Evolutionary conservation across 805 yeast genomes (phyloP), one percentile per base, ranked within the genome.

Genomic region (Vanderwaltozyma verrucispora): DNA sequence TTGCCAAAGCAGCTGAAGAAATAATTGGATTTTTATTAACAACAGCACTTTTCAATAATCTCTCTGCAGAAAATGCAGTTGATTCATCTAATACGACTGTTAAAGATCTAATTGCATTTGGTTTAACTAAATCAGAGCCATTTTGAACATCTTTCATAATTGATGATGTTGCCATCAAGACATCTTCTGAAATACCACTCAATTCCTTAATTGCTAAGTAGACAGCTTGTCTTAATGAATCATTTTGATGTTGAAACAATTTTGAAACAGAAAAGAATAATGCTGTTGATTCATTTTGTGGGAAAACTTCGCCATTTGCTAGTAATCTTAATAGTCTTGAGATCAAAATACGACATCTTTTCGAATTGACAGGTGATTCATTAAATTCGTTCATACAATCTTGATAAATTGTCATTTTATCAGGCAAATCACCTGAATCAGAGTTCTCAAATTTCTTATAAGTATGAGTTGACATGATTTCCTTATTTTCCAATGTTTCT

Each of bases 71-170:
- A 50, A 86, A 88, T 33, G 94, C 94, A 9, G 95, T 88, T 24
- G 86, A 71, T 17, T 79, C 82, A 59, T 92, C 98, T 54, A 92
- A 71, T 27, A 92, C 95, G 47, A 94, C 75, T 16, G 88, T 77
- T 52, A 92, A 71, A 0, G 97, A 82, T 60, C 98, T 77, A 45
- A 92, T 81, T 18, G 98, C 97, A 57, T 92, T 82, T 39, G 98
- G 96, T 56, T 87, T 86, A 63, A 81, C 87, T 44, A 86, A 67
- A 46, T 75, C 67, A 42, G 85, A 94, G 40, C 89, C 89, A 47
- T 78, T 80, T 64, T 94, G 96, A 38, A 92, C 85, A 64, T 92
- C 98, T 64, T 88, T 88, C 96, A 92, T 92, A 56, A 92, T 88
- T 20, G 95, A 87, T 2, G 96, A 85, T 20, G 98, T 92, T 20